Base-by-base conservation (phyloP, 2,329 filamentous ascomycete species). In the Coniochaeta prunicola region DNA sequence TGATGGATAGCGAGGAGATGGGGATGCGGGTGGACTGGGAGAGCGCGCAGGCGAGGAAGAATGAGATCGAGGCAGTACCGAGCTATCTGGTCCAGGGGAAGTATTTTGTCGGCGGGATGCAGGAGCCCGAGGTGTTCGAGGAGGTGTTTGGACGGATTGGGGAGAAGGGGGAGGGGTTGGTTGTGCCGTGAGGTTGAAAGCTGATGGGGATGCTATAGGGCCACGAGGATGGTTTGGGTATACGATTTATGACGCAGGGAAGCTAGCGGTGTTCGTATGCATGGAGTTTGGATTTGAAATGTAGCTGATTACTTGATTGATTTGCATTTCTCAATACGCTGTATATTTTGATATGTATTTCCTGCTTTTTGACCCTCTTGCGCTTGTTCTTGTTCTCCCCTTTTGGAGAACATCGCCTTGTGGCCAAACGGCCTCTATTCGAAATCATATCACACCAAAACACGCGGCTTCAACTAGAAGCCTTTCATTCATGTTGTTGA, bases 71-170 rank as follows among this genome's bases (percentile, higher is more conserved):
- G 59, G 89, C 89, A 0, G 89, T 92, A 64, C 89, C 90, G 17
- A 86, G 88, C 64, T 90, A 90, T 66, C 85, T 85, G 1, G 80
- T 93, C 56, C 87, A 91, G 67, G 83, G 80, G 1, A 76, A 77
- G 66, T 91, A 84, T 71, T 80, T 86, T 63, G 77, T 93, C 19
- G 85, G 86, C 9, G 90, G 90, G 0, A 89, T 86, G 58, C 88
- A 92, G 75, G 83, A 87, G 60, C 77, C 82, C 2, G 77, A 78
- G 50, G 79, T 86, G 0, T 91, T 92, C 69, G 74, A 87, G 65
- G 77, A 82, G 61, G 70, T 89, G 38, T 92, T 93, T 73, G 81
- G 86, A 63, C 76, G 80, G 67, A 76, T 50, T 21, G 24, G 8
- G 21, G 19, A 24, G 19, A 26, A n/a, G 26, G 45, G 9, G 24